phyloP scores from a whole-genome alignment of 2,329 filamentous ascomycete species.

The Phaeosphaeriaceae sp. region DNA sequence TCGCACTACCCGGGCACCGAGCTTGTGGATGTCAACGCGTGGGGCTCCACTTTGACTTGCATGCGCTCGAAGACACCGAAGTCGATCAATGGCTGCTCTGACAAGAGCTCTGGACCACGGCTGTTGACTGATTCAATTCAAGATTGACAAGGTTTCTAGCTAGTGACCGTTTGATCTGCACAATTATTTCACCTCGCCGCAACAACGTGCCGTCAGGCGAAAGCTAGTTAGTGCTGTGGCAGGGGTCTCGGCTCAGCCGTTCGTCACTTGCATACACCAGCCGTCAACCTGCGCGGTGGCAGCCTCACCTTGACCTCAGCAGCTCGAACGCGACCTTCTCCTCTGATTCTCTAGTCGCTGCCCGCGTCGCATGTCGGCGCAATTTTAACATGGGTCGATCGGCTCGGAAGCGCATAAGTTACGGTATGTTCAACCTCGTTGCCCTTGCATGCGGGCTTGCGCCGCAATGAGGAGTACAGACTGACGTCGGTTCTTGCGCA shows the following conservation, averaged over 20 bases:
- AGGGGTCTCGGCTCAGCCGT: not conserved
- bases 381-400: conserved; percentile 56
- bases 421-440: conserved; percentile 48
- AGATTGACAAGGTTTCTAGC: not conserved
- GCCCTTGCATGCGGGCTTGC: conserved; percentile 16
- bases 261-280: not conserved
- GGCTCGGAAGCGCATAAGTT: conserved; percentile 61
- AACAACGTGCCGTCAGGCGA: not conserved
- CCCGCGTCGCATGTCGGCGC: conserved; percentile 24
- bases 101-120: not conserved
- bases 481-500: conserved; percentile 42
- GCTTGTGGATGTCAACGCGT: not conserved
- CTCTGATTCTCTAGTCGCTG: not conserved
- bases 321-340: not conserved
- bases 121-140: not conserved
- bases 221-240: not conserved
- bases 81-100: not conserved
- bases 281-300: not conserved
- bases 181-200: not conserved
- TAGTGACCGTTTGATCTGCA: not conserved
- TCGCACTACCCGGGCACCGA: not conserved
- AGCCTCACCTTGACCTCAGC: not conserved
- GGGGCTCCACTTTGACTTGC: not conserved
- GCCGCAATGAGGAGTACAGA: conserved; percentile 10
- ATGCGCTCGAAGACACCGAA: not conserved